These are phyloP conservation scores for Rozella allomycis DNA, from an alignment of 371 early-diverging fungal genomes.

Conservation along the genomic window DNA sequence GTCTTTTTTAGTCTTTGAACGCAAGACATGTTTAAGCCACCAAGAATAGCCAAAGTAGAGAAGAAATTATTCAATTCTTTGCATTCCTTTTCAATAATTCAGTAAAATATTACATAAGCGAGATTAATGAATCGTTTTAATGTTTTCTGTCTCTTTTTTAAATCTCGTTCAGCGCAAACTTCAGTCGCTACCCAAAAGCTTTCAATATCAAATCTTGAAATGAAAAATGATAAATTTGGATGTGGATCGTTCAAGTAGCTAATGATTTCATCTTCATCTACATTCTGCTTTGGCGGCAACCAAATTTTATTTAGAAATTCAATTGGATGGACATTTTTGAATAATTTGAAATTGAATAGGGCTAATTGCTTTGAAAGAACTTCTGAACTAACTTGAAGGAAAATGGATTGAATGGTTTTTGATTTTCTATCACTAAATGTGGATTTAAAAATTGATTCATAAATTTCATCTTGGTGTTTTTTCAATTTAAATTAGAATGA, in stretches of 20 bases:
- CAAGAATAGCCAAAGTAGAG: slow-evolving; percentile 18
- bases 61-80: slow-evolving; percentile 24
- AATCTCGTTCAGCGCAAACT: slow-evolving; percentile 13
- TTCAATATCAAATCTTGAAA: slow-evolving; percentile 23
- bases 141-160: slow-evolving; percentile 14
- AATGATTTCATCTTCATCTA: slow-evolving; percentile 5
- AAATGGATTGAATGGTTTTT: slow-evolving; percentile 5
- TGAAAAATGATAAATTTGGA: slow-evolving; percentile 19
- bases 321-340: slow-evolving; percentile 25
- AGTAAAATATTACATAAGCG: no score
- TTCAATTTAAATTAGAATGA: neutral
- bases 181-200: slow-evolving; percentile 33
- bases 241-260: neutral
- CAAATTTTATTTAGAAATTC: slow-evolving; percentile 28
- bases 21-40: slow-evolving; percentile 20
- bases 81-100: no score
- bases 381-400: slow-evolving; percentile 9
- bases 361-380: slow-evolving; percentile 21
- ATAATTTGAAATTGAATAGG: slow-evolving; percentile 22
- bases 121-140: slow-evolving; percentile 16
- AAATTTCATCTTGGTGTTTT: neutral
- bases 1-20: slow-evolving; percentile 28
- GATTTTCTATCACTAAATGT: neutral
- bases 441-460: neutral
- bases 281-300: slow-evolving; percentile 15